Percentiles rank a stretch among this genome's conserved stretches.
phyloP scores from a whole-genome alignment of 2,329 filamentous ascomycete species.

The Parafenestella ontariensis region DNA sequence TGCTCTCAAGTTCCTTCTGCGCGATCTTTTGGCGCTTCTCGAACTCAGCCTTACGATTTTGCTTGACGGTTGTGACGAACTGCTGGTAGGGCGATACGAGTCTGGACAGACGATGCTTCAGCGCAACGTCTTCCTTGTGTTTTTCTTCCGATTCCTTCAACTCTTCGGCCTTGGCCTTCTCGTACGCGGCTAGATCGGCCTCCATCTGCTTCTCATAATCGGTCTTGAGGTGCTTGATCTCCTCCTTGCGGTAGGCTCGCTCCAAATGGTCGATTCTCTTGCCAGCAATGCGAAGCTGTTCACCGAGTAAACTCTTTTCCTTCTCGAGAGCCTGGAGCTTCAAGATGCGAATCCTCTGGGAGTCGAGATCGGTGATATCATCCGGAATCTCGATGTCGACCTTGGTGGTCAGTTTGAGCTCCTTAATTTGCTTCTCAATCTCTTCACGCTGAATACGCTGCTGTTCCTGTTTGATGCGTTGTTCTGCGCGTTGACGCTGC shows the following conservation, averaged over 20 bases:
- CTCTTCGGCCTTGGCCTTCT: constrained; percentile 77
- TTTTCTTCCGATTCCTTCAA: constrained; percentile 82
- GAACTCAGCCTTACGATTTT: constrained; percentile 91
- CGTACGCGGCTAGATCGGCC: constrained; percentile 79
- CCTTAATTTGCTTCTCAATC: constrained; percentile 86
- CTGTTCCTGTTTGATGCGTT: constrained; percentile 72
- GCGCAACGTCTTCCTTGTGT: constrained; percentile 88
- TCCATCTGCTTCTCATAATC: constrained; percentile 87
- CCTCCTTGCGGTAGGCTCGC: constrained; percentile 94
- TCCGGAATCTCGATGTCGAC: constrained; percentile 83
- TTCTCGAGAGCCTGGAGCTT: constrained; percentile 96
- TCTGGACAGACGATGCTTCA: constrained; percentile 90
- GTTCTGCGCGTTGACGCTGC: constrained; percentile 88
- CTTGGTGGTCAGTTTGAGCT: constrained; percentile 89
- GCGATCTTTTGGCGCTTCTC: constrained; percentile 92
- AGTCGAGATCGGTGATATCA: constrained; percentile 73
- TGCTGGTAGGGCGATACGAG: constrained; percentile 84
- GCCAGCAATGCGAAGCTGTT: constrained; percentile 87
- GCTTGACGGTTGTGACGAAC: constrained; percentile 82
- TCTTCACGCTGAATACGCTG: constrained; percentile 57
- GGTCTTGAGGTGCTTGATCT: constrained; percentile 85
- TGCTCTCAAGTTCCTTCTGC: constrained; percentile 90
- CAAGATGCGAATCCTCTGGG: constrained; percentile 79
- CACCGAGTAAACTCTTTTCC: constrained; percentile 95
- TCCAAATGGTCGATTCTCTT: constrained; percentile 98